Base-by-base conservation (phyloP, 352 stramenopile genomes). In the Pythium dissotocum region DNA sequence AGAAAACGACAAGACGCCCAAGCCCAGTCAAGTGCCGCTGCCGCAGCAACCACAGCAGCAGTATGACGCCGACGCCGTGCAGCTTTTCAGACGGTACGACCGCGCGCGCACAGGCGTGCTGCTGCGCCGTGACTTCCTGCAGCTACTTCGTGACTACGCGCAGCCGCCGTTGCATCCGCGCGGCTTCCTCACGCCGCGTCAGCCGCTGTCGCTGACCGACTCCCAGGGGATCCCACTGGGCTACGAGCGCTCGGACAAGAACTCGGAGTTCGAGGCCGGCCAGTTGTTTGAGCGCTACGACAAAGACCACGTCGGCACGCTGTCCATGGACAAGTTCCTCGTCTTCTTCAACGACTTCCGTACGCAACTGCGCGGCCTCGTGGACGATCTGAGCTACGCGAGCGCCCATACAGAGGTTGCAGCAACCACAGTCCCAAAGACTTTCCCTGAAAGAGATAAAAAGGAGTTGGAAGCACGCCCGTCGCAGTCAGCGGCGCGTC, bases 241-340 rank as follows among this genome's bases (percentile, higher is more conserved):
- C 4, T 95, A 87, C 58, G 81, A 86, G 61, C 84, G 85, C 32
- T 79, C 85, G 32, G 78, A 85, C 12, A 76, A 73, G 46, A 95
- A 95, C 72, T 90, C 83, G 12, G 87, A 95, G 69, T 95, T 95
- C 65, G 87, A 95, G 51, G 87, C 87, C 42, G 85, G 87, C 1
- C 87, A 95, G 68, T 73, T 95, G 18, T 95, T 95, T 61, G 87
- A 92, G 67, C 75, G 85, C 13, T 95, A 93, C 61, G 87, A 95
- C 61, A 79, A 62, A 16, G 76, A 90, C 35, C 85, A 77, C 38
- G 75, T 65, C 0, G 85, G 85, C 0, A 76, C 80, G 38, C 76
- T 95, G 28, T 80, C 78, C 10, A 63, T 93, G 54, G 80, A 89
- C 53, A 77, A 75, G 40, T 95, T 95, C 28, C 79, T 85, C 26